These are phyloP conservation scores for Aspergillus hancockii DNA, from an alignment of 495 filamentous ascomycete genomes.

Conservation along the genomic window DNA sequence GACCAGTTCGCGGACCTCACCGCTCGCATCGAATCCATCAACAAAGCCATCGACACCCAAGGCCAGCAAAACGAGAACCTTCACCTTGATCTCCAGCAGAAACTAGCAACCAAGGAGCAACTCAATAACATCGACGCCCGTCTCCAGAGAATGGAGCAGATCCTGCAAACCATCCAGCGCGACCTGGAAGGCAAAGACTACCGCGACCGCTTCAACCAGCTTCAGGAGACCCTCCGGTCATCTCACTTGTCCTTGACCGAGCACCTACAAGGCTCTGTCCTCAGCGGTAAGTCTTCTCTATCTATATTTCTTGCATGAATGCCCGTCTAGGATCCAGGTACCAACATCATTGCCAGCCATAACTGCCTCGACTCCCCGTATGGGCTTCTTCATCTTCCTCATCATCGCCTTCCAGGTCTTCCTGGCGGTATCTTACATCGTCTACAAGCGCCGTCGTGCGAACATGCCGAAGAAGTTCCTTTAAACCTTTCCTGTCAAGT, in stretches of 20 bases:
- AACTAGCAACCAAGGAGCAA: constrained; percentile 47
- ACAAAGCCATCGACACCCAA: constrained; percentile 63
- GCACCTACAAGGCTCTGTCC: constrained; percentile 41
- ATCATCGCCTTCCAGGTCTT: constrained; percentile 76
- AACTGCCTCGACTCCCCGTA: constrained; percentile 58
- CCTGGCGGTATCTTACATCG: constrained; percentile 65
- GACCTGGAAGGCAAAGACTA: constrained; percentile 75
- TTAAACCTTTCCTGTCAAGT: constrained; percentile 35
- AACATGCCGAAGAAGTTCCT: constrained; percentile 90
- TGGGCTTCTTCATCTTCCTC: constrained; percentile 72
- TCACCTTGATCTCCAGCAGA: constrained; percentile 57
- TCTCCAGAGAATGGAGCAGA: constrained; percentile 59
- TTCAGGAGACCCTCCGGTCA: constrained; percentile 72
- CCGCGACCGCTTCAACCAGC: constrained; percentile 63
- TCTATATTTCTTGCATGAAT: neutral
- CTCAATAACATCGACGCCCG: constrained; percentile 56
- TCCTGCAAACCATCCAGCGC: constrained; percentile 54
- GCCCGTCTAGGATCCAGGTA: constrained; percentile 11
- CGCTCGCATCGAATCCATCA: constrained; percentile 74
- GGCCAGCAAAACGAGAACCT: constrained; percentile 54
- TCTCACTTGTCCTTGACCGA: constrained; percentile 69
- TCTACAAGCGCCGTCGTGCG: constrained; percentile 79
- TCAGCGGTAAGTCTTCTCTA: constrained; percentile 29
- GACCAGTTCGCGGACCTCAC: constrained; percentile 79
- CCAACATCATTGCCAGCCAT: constrained; percentile 47